Evolutionary conservation across 495 filamentous ascomycete genomes (phyloP).

Genomic region (Penicillium canariense): DNA sequence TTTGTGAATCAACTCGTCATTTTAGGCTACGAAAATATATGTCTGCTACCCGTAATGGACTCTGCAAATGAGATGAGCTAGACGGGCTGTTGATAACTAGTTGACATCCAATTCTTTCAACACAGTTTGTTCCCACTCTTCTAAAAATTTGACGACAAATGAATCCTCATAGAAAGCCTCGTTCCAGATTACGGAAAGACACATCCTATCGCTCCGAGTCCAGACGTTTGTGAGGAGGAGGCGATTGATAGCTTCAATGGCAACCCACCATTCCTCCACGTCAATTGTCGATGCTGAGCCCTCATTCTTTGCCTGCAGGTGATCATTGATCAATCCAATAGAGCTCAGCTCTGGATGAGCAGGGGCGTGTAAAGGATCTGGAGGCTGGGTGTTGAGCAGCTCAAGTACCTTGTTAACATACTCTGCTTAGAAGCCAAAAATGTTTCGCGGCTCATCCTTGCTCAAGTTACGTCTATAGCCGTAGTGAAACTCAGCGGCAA

Average conservation of each 20-base stretch:
- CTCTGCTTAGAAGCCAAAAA: background rate
- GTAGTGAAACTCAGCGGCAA: conserved; percentile 5
- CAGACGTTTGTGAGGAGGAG: conserved; percentile 12
- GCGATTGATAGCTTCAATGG: conserved; percentile 14
- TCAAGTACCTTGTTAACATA: background rate
- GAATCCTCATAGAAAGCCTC: conserved; percentile 24
- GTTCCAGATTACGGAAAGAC: conserved; percentile 21
- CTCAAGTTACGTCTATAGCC: background rate
- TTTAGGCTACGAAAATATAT: too few species aligned
- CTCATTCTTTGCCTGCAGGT: conserved; percentile 11
- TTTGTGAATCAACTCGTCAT: too few species aligned
- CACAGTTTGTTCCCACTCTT: background rate
- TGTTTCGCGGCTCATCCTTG: background rate
- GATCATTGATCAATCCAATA: conserved; percentile 19
- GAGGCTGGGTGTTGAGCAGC: background rate
- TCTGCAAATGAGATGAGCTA: too few species aligned
- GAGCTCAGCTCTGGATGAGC: conserved; percentile 25
- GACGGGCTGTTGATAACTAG: too few species aligned
- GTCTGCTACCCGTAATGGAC: too few species aligned
- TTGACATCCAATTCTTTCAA: background rate
- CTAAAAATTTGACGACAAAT: conserved; percentile 20
- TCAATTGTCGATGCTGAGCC: conserved; percentile 1
- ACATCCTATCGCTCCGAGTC: conserved; percentile 18
- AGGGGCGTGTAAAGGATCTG: conserved; percentile 3
- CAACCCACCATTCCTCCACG: conserved; percentile 26